Conservation (phyloP, 208 protist species). For the Kentomonas sorsogonicus region DNA sequence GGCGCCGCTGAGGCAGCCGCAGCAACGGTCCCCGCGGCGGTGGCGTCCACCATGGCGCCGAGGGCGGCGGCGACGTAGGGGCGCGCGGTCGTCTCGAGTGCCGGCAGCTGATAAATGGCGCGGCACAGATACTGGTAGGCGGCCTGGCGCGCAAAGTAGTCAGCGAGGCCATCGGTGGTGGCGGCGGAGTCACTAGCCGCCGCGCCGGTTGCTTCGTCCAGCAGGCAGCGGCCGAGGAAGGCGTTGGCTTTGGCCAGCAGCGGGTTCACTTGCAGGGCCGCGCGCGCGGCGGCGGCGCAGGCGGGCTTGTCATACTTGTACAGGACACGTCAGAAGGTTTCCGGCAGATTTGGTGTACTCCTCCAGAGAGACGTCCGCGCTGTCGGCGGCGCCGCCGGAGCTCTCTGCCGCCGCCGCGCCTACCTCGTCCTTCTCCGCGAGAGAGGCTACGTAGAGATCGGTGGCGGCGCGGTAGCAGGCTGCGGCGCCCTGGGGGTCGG, state of each 20-base stretch:
- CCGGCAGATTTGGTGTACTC: conserved; percentile 79
- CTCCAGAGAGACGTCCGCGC: conserved; percentile 27
- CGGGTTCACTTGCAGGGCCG: conserved; percentile 49
- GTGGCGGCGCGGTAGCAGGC: conserved; percentile 50
- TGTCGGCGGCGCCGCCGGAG: conserved; percentile 6
- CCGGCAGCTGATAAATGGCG: conserved; percentile 62
- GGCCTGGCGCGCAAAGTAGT: not conserved
- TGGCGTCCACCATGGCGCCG: conserved; percentile 15
- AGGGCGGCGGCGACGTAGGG: conserved; percentile 20
- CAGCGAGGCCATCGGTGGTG: conserved; percentile 12
- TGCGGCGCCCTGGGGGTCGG: conserved; percentile 39
- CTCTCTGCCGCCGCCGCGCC: conserved; percentile 5
- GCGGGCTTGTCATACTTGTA: conserved; percentile 35
- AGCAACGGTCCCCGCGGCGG: too few relatives aligned
- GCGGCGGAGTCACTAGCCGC: conserved; percentile 8
- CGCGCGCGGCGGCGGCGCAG: conserved; percentile 37
- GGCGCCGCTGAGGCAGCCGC: too few relatives aligned
- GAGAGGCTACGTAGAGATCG: conserved; percentile 45
- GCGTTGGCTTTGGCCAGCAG: conserved; percentile 82
- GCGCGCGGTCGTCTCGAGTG: conserved; percentile 29
- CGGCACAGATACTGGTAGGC: conserved; percentile 67
- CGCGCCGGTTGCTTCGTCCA: conserved; percentile 20
- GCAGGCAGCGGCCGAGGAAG: conserved; percentile 55
- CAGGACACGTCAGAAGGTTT: conserved; percentile 81
- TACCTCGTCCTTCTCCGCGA: conserved; percentile 4